Conservation (phyloP, 257 asterid genomes). For the Nemophila menziesii region DNA sequence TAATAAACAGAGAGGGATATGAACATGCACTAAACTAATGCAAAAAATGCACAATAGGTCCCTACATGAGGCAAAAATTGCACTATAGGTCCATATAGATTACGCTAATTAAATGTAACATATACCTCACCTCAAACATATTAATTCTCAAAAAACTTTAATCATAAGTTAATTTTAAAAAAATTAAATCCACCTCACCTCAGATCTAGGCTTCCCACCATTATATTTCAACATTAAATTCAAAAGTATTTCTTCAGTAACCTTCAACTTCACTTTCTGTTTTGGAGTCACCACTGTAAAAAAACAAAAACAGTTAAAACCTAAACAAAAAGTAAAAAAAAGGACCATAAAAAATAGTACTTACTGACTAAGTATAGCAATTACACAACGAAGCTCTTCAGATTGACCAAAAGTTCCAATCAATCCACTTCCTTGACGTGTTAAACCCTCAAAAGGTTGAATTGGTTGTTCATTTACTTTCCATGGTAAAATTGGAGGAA, state of each 20-base stretch:
- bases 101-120: too few relatives aligned
- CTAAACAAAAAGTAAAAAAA: constrained; percentile 1
- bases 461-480: constrained; percentile 74
- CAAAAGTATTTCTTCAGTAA: constrained; percentile 86
- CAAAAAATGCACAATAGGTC: too few relatives aligned
- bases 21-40: too few relatives aligned
- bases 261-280: constrained; percentile 94
- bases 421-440: constrained; percentile 93
- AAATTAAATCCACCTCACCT: too few relatives aligned
- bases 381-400: constrained; percentile 93
- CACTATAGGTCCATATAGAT: too few relatives aligned
- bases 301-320: background rate
- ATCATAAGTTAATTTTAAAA: too few relatives aligned
- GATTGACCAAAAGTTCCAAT: constrained; percentile 83
- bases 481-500: constrained; percentile 91
- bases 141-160: too few relatives aligned
- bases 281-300: constrained; percentile 95
- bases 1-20: too few relatives aligned
- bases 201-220: constrained; percentile 88
- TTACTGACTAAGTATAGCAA: constrained; percentile 88
- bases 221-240: constrained; percentile 93
- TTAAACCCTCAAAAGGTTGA: constrained; percentile 77
- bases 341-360: constrained; percentile 8
- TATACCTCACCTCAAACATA: too few relatives aligned
- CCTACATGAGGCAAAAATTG: too few relatives aligned